Base-by-base conservation (phyloP, 208 protist species). In the Trypanosoma boissoni region DNA sequence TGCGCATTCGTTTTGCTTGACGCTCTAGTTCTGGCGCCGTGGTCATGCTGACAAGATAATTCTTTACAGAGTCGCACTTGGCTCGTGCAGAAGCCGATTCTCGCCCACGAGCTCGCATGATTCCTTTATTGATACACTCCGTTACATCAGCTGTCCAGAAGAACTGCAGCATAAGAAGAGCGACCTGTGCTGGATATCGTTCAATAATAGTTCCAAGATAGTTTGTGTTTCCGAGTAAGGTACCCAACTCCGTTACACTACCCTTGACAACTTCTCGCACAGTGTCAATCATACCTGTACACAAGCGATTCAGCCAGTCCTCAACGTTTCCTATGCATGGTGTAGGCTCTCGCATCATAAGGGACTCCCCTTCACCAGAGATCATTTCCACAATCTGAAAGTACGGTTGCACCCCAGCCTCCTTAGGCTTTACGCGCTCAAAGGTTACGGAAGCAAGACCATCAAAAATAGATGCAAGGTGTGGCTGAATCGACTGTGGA, bases 141-240 rank as follows among this genome's bases (percentile, higher is more conserved):
- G 97, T 95, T 57, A 92, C 85, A 80, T 98, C 90, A 0, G 76
- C 67, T n/a, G 96, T 98, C 96, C 96, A 98, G 72, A 97, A 86
- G 60, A 98, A 89, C 83, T 98, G 96, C 51, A 99, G 81, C 76
- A 96, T 97, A 0, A 98, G 80, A 41, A 98, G 83, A 27, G 92
- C 78, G n/a, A 98, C 86, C 76, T 98, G 94, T 42, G 96, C 95
- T 4, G 94, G 94, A 80, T 97, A 98, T 63, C 87, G 88, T 48
- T 96, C 80, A 50, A 98, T 94, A 59, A 97, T 94, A 29, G 85
- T 91, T 45, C 86, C 86, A 52, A 97, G 78, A 64, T 96, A 90
- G 52, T 74, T 80, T 20, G 76, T 85, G 73, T 91, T 92, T 57
- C 71, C 76, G 27, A 93, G 76, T 62, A 97, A 65, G 27, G 80